phyloP scores from a whole-genome alignment of 345 rosid species.

The Lepidium sativum region DNA sequence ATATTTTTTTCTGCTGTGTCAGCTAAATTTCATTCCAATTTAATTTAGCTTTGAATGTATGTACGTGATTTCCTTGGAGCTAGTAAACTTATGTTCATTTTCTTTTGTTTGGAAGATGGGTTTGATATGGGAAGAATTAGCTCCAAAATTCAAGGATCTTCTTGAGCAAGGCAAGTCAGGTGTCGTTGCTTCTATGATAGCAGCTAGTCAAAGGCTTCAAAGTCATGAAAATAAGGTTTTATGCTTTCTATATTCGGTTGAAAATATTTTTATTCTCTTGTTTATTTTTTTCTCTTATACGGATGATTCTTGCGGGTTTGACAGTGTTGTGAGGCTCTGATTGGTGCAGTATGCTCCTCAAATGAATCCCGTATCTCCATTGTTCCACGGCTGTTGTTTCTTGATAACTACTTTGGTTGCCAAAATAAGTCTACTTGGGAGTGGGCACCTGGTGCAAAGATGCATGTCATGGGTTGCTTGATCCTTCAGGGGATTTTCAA shows the following conservation, averaged over 20 bases:
- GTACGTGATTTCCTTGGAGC: background rate
- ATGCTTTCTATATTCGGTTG: background rate
- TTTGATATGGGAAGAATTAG: constrained; percentile 70
- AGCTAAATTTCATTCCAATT: background rate
- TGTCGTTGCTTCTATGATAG: constrained; percentile 76
- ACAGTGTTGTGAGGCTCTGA: constrained; percentile 81
- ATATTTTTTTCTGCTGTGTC: background rate
- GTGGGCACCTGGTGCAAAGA: constrained; percentile 67
- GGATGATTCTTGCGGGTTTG: constrained; percentile 18
- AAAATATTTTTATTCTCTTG: background rate
- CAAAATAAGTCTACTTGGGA: constrained; percentile 59
- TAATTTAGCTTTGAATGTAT: background rate
- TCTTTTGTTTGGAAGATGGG: constrained; percentile 50
- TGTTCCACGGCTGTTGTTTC: constrained; percentile 71
- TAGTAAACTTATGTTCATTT: background rate
- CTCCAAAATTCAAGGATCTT: constrained; percentile 64
- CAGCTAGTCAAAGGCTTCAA: constrained; percentile 63
- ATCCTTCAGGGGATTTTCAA: constrained; percentile 81
- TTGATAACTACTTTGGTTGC: constrained; percentile 63
- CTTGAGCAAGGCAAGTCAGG: constrained; percentile 82
- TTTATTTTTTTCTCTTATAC: background rate
- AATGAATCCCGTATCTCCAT: constrained; percentile 48
- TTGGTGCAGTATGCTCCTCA: constrained; percentile 49
- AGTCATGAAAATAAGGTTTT: constrained; percentile 60
- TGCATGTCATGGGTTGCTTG: constrained; percentile 80